These are phyloP conservation scores for Neonectria punicea DNA, from an alignment of 2,329 filamentous ascomycete species.

Conservation along the genomic window DNA sequence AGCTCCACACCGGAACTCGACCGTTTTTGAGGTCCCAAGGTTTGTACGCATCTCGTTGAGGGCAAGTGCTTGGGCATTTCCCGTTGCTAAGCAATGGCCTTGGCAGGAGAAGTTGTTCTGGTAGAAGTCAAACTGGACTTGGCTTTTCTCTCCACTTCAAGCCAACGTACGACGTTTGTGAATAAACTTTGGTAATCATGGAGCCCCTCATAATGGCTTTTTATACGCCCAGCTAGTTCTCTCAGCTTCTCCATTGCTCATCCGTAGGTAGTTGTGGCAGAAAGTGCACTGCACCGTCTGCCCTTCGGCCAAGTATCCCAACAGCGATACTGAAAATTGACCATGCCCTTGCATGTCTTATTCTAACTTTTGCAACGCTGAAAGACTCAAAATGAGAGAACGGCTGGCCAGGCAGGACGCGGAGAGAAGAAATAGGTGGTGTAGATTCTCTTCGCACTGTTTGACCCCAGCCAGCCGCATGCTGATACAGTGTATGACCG, in stretches of 20 bases:
- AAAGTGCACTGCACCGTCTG: background rate
- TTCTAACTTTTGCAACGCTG: background rate
- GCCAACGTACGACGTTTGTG: background rate
- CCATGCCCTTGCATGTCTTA: background rate
- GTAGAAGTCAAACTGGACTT: background rate
- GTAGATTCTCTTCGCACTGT: conserved; percentile 2
- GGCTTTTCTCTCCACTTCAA: background rate
- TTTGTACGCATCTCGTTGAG: background rate
- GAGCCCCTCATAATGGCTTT: too few relatives aligned
- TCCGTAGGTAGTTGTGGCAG: too few relatives aligned
- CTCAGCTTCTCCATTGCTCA: background rate
- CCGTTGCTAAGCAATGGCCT: background rate
- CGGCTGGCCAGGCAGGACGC: background rate
- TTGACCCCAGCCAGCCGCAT: background rate
- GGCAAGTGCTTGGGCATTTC: background rate
- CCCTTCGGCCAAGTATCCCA: background rate
- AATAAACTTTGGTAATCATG: background rate
- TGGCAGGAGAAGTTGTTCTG: background rate
- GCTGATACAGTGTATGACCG: background rate
- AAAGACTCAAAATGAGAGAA: background rate
- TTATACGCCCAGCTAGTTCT: too few relatives aligned
- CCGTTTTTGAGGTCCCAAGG: background rate
- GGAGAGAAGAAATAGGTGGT: background rate
- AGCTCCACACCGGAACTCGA: background rate
- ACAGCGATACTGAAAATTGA: background rate